Conservation (phyloP, 331 rosid genomes). For the Arachis monticola region DNA sequence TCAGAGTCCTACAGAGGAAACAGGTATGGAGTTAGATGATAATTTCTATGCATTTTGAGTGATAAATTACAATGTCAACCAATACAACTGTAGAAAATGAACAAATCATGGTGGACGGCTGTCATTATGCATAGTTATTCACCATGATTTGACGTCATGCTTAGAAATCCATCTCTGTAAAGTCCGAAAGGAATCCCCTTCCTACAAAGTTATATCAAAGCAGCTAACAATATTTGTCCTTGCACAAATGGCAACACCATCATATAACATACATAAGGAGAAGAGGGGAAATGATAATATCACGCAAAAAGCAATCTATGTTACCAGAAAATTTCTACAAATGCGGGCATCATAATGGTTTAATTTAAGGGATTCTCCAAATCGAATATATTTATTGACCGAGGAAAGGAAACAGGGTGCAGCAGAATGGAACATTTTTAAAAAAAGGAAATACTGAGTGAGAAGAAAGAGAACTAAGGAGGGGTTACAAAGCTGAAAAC, state of each 20-base stretch:
- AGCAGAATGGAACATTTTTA: background rate
- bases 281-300: background rate
- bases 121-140: no score
- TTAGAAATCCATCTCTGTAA: background rate
- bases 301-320: background rate
- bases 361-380: background rate
- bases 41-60: no score
- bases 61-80: no score
- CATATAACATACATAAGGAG: background rate
- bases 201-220: background rate
- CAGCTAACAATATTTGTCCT: background rate
- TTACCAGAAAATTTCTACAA: background rate
- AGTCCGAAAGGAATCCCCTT: background rate
- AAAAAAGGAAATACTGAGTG: no score
- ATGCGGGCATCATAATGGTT: conserved; percentile 14
- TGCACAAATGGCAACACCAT: background rate
- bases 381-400: background rate
- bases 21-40: background rate
- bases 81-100: no score
- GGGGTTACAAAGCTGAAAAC: conserved; percentile 21
- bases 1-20: background rate
- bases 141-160: background rate
- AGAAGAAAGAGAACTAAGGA: background rate
- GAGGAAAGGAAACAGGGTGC: background rate
- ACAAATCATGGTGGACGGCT: no score